These are phyloP conservation scores for Ruellia speciosa DNA, from an alignment of 305 asterid species.

Conservation along the genomic window DNA sequence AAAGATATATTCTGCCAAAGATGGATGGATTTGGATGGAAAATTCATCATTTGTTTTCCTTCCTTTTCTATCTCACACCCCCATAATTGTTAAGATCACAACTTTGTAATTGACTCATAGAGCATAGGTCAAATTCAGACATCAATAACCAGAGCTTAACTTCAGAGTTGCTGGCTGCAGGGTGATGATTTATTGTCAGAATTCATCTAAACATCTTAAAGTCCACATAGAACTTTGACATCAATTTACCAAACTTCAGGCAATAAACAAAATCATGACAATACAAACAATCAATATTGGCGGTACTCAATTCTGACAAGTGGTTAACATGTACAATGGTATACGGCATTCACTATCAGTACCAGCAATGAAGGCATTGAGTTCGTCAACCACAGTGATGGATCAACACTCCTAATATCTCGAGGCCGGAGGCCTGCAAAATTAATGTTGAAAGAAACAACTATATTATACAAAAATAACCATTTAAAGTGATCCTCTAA, in stretches of 20 bases:
- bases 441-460: conserved; percentile 12
- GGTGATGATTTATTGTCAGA: background rate
- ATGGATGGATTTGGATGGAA: no score
- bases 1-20: no score
- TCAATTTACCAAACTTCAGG: conserved; percentile 1
- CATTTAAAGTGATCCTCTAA: no score
- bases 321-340: background rate
- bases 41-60: no score
- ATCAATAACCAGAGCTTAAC: conserved; percentile 1
- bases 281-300: conserved; percentile 4
- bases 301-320: conserved; percentile 3
- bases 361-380: conserved; percentile 95
- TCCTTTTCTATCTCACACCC: no score
- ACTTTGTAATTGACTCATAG: background rate
- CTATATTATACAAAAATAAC: background rate
- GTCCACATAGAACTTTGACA: background rate
- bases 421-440: conserved; percentile 88
- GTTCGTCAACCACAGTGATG: conserved; percentile 93
- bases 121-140: background rate
- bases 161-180: conserved; percentile 4
- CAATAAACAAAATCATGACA: conserved; percentile 8
- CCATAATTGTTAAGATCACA: no score
- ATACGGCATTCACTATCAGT: conserved; percentile 18
- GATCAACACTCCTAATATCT: conserved; percentile 95
- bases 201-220: conserved; percentile 5